These are phyloP conservation scores for Phaseolus lunatus DNA, from an alignment of 306 rosid species.

Conservation along the genomic window DNA sequence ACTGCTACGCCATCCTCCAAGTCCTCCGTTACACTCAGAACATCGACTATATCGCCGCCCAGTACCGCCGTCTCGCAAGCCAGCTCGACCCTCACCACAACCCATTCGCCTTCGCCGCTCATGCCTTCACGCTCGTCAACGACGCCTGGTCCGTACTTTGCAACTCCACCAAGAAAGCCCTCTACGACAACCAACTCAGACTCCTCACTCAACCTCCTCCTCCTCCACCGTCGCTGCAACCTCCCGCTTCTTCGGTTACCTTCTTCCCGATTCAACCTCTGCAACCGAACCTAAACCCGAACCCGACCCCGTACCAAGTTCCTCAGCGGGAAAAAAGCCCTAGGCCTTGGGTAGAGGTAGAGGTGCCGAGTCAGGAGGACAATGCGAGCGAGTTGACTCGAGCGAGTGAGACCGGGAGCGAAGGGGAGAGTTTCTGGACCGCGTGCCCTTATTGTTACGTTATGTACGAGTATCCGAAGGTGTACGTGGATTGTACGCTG, in stretches of 20 bases:
- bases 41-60: constrained; percentile 73
- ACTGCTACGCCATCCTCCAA: constrained; percentile 76
- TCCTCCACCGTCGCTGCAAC: constrained; percentile 31
- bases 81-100: constrained; percentile 73
- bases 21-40: constrained; percentile 66
- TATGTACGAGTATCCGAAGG: constrained; percentile 75
- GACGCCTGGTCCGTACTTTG: constrained; percentile 90
- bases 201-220: constrained; percentile 48
- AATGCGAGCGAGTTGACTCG: constrained; percentile 49
- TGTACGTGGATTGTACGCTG: constrained; percentile 77
- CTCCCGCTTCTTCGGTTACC: neutral
- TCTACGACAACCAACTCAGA: constrained; percentile 67
- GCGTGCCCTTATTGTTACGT: constrained; percentile 91
- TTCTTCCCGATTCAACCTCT: neutral
- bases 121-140: constrained; percentile 73
- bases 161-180: constrained; percentile 60
- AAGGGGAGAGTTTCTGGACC: constrained; percentile 74
- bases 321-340: constrained; percentile 22
- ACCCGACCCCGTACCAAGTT: neutral
- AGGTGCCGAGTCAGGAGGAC: constrained; percentile 51
- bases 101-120: constrained; percentile 62
- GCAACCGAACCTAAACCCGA: neutral
- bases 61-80: constrained; percentile 75
- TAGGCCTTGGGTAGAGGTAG: constrained; percentile 34
- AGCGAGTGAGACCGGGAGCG: constrained; percentile 18